These are phyloP conservation scores for Suillus cothurnatus DNA, from an alignment of 768 basidiomycete species.

Conservation along the genomic window DNA sequence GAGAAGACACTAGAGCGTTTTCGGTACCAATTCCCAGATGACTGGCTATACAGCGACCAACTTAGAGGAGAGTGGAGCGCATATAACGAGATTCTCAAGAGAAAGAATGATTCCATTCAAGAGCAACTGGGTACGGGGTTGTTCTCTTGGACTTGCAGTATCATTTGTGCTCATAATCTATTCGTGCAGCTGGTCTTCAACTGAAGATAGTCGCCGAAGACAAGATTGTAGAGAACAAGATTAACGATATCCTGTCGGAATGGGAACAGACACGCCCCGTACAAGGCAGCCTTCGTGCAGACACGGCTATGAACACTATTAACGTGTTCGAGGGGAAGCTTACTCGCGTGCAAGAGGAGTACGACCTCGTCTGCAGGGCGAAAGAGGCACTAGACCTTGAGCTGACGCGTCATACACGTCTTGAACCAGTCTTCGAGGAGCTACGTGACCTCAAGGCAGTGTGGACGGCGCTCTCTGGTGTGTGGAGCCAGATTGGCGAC, in stretches of 20 bases:
- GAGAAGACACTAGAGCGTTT: slow-evolving; percentile 98
- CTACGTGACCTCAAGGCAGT: slow-evolving; percentile 95
- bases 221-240: slow-evolving; percentile 96
- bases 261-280: slow-evolving; percentile 98
- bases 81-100: slow-evolving; percentile 95
- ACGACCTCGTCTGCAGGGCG: slow-evolving; percentile 92
- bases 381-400: slow-evolving; percentile 98
- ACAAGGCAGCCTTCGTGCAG: slow-evolving; percentile 94
- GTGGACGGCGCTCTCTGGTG: slow-evolving; percentile 97
- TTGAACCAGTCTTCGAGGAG: slow-evolving; percentile 95
- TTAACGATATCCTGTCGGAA: slow-evolving; percentile 85
- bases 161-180: slow-evolving; percentile 11
- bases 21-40: slow-evolving; percentile 93
- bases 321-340: slow-evolving; percentile 94
- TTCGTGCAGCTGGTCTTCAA: slow-evolving; percentile 82
- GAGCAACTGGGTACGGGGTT: slow-evolving; percentile 83
- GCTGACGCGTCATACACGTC: slow-evolving; percentile 82
- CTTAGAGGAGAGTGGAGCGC: slow-evolving; percentile 98
- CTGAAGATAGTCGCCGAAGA: slow-evolving; percentile 99
- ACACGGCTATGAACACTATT: slow-evolving; percentile 95
- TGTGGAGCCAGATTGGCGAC: slow-evolving; percentile 93
- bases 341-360: slow-evolving; percentile 88
- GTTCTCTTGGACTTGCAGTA: slow-evolving; percentile 10
- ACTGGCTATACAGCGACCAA: slow-evolving; percentile 99
- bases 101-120: slow-evolving; percentile 98